Base-by-base conservation (phyloP, 441 rosid genomes). In the Eruca vesicaria region DNA sequence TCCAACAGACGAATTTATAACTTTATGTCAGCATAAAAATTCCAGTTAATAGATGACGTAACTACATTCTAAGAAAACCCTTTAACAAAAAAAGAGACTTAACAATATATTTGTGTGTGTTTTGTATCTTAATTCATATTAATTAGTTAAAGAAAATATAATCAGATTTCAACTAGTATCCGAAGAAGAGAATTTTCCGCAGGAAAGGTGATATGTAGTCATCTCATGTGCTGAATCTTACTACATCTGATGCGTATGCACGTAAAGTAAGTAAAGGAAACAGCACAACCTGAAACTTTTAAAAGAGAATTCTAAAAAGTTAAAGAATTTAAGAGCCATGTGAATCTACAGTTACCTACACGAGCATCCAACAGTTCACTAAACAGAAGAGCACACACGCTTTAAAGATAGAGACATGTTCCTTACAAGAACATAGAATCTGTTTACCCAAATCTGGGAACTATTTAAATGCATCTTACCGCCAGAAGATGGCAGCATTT, bases 341-440 rank as follows among this genome's bases (percentile, higher is more conserved):
- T 78, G 80, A 72, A 77, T 52, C 26, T 48, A 77, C 80, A 77
- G 80, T 77, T 11, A 66, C 3, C 52, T 31, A 57, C 77, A 61
- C 45, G 43, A 76, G 71, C 20, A 60, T 56, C 23, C 66, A 43
- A 63, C 66, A 63, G 52, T 28, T 62, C 69, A 69, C 70, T 55
- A 45, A 77, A 77, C 58, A 33, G 72, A 64, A 64, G 63, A 64
- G 68, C n/a, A 38, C 32, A 69, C 55, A n/a, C n/a, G 65, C 72
- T 71, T 58, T 16, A 45, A 45, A 78, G 68, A 36, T 20, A 23
- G 19, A 52, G 69, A 72, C 77, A 77, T 53, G 36, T 72, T 78
- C 73, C 52, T 16, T 67, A 32, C 60, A 52, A 19, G 50, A 20
- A 66, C 72, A 45, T 52, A 2, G 59, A 52, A n/a, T 60, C 58